phyloP scores from a whole-genome alignment of 2,329 filamentous ascomycete species.

The Juglanconis sp. region DNA sequence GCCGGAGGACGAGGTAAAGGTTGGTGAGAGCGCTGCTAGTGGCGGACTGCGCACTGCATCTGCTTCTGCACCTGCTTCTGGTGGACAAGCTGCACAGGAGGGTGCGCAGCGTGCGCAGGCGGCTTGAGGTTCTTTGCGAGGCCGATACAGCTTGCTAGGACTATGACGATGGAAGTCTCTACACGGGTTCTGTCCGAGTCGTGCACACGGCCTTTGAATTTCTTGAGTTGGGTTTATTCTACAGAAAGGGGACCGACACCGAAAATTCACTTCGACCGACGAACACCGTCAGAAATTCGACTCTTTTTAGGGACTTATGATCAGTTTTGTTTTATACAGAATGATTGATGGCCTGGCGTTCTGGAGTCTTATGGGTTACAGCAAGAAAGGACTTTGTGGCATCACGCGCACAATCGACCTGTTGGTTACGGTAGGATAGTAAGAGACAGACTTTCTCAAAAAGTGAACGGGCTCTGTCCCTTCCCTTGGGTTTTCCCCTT shows the following conservation, averaged over 20 bases:
- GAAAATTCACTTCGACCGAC: background rate
- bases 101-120: background rate
- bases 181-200: too few species aligned
- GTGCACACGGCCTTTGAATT: too few species aligned
- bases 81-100: background rate
- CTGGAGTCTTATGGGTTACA: background rate
- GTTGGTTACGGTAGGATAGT: too few species aligned
- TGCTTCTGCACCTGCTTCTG: background rate
- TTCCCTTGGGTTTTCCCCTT: background rate
- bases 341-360: background rate
- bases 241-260: background rate
- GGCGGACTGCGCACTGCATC: slow-evolving; percentile 27
- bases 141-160: too few species aligned
- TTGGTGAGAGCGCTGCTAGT: slow-evolving; percentile 61
- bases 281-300: background rate
- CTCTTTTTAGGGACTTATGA: background rate
- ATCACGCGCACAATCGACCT: background rate
- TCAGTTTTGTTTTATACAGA: background rate
- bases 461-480: too few species aligned
- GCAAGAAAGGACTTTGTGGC: background rate
- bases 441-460: too few species aligned
- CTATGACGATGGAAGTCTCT: too few species aligned
- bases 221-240: background rate
- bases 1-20: slow-evolving; percentile 56
- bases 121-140: background rate